Evolutionary conservation across 768 basidiomycete species (phyloP).

Genomic region (Cystobasidium ongulense): DNA sequence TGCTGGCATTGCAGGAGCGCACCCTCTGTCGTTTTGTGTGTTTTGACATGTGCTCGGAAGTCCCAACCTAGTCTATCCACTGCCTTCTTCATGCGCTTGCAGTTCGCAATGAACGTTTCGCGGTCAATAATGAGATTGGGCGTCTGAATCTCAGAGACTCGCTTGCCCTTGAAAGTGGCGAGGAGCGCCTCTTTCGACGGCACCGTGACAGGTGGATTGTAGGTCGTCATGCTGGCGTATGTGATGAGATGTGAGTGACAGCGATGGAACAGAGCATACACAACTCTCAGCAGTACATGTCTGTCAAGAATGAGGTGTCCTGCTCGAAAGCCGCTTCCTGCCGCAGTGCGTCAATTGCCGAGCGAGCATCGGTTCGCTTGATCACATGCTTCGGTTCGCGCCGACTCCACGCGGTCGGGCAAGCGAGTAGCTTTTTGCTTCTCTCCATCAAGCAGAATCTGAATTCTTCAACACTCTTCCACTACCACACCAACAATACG

Average conservation of each 20-base stretch:
- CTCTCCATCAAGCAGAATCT: neutral
- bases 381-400: neutral
- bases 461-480: neutral
- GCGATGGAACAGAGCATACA: neutral
- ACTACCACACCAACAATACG: neutral
- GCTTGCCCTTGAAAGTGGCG: slow-evolving; percentile 12
- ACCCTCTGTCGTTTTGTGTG: slow-evolving; percentile 31
- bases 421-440: neutral
- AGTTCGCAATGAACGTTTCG: slow-evolving; percentile 14
- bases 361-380: neutral
- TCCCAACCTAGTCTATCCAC: slow-evolving; percentile 10
- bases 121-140: slow-evolving; percentile 25
- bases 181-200: slow-evolving; percentile 6
- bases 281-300: neutral
- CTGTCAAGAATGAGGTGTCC: neutral
- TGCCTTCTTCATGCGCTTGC: slow-evolving; percentile 18
- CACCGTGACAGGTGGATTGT: neutral
- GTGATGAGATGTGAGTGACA: neutral
- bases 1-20: slow-evolving; percentile 14
- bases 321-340: neutral
- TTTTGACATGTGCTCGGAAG: slow-evolving; percentile 31
- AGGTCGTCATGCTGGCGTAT: neutral
- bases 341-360: neutral
- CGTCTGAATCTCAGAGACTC: slow-evolving; percentile 15
- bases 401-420: neutral